Base-by-base conservation (phyloP, 805 yeast species). In the Candida patagonica region DNA sequence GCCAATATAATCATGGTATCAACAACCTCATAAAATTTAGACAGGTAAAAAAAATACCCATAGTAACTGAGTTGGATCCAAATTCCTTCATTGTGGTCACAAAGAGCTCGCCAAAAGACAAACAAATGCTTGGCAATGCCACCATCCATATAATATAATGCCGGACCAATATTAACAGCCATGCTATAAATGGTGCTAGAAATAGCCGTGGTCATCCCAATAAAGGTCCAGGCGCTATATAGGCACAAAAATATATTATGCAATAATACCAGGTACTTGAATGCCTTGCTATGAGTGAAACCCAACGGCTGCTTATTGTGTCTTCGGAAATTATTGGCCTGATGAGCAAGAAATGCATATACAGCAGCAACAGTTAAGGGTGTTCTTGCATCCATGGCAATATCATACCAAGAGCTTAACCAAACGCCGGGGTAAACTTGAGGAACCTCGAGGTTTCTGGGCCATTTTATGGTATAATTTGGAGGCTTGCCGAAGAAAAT, bases 181-280 rank as follows among this genome's bases (percentile, higher is more conserved):
- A 45, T 43, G 10, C 30, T 36, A 29, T 55, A 54, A 4, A 68
- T 57, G 43, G 71, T 66, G 35, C 60, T 56, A 42, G 63, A 56
- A 51, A 79, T 71, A 8, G 80, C 65, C 15, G 61, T 51, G 21
- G 70, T 57, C 78, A 79, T 77, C n/a, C 84, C 83, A 17, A 74
- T 35, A 46, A 78, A 78, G 6, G 86, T 78, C 84, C 84, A 78
- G 23, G 70, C 68, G 2, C 84, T 78, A 59, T 78, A 79, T n/a
- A 62, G 61, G 54, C 85, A 78, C 26, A 79, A 68, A 32, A 71
- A 67, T 17, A 76, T 48, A 54, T 79, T 79, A 60, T 79, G 87
- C 30, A 74, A 47, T 12, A 78, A 55, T 21, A 79, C 84, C 38
- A 78, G 67, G 24, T 59, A 35, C 54, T 71, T 73, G 67, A 80